Evolutionary conservation across 257 asterid genomes (phyloP).

Genomic region (Penstemon barbatus): DNA sequence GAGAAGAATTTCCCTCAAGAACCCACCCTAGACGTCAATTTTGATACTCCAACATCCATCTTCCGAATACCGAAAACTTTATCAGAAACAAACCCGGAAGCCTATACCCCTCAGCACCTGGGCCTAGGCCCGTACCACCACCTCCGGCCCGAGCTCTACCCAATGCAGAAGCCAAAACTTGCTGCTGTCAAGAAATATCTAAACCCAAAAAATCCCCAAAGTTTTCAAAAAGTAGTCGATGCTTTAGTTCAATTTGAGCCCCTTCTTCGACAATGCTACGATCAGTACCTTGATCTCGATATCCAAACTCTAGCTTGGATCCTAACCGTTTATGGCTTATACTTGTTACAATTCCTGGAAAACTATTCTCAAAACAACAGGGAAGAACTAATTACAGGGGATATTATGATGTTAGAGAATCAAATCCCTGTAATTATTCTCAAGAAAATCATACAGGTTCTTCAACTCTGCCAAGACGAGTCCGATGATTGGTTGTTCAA

Average conservation of each 20-base stretch:
- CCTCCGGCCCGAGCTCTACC: constrained; percentile 41
- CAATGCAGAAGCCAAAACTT: constrained; percentile 46
- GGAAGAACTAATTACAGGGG: constrained; percentile 23
- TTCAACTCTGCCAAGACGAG: too few species aligned
- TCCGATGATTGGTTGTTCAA: not conserved
- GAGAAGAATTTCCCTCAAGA: not conserved
- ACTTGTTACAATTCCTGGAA: constrained; percentile 28
- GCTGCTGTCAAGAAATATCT: constrained; percentile 32
- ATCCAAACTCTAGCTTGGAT: constrained; percentile 46
- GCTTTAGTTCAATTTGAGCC: constrained; percentile 35
- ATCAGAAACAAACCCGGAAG: constrained; percentile 38
- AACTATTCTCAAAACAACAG: constrained; percentile 1
- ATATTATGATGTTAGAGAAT: constrained; percentile 47
- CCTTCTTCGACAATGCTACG: constrained; percentile 38
- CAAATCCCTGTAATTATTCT: constrained; percentile 33
- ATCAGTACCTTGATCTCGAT: constrained; percentile 41
- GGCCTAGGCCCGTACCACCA: constrained; percentile 59
- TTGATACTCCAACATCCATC: constrained; percentile 31
- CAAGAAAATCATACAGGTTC: too few species aligned
- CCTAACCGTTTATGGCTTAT: constrained; percentile 44
- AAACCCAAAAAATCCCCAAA: constrained; percentile 26
- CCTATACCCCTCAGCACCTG: constrained; percentile 39
- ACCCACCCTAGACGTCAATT: not conserved
- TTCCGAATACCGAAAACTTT: constrained; percentile 40
- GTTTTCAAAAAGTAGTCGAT: constrained; percentile 27